A percentile compares a stretch with the other conserved stretches of the same genome.
Evolutionary conservation across 139 green algal genomes (phyloP).

Genomic region (Raphidocelis subcapitata): DNA sequence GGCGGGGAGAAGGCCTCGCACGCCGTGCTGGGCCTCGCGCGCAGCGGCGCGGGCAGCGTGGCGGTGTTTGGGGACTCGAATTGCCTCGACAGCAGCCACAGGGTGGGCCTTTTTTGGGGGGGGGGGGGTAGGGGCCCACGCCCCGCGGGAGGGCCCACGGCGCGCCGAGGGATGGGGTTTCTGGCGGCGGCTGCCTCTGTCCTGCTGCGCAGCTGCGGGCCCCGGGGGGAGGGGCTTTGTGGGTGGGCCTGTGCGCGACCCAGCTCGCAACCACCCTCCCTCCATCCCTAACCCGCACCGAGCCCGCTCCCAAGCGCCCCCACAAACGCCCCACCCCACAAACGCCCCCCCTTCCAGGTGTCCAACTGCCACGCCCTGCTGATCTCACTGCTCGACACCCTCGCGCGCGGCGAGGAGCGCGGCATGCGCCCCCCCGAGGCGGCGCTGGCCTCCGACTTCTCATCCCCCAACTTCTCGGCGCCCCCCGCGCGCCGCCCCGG

Average conservation of each 20-base stretch:
- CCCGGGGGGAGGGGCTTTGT: no score
- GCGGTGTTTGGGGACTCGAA: slow-evolving; percentile 86
- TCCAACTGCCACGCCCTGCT: slow-evolving; percentile 16
- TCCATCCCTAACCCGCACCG: no score
- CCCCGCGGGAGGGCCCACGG: slow-evolving; percentile 5
- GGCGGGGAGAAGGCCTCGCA: neutral
- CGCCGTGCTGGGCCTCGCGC: slow-evolving; percentile 47
- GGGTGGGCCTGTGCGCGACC: no score
- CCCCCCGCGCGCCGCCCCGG: slow-evolving; percentile 43
- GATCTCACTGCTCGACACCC: slow-evolving; percentile 19
- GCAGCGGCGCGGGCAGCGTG: slow-evolving; percentile 59
- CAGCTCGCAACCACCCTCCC: no score
- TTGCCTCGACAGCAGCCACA: slow-evolving; percentile 92
- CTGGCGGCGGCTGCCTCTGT: no score
- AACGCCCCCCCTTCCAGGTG: neutral
- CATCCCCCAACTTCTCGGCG: slow-evolving; percentile 21
- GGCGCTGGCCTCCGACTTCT: slow-evolving; percentile 13
- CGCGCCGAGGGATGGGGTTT: neutral
- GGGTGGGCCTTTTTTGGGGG: slow-evolving; percentile 38
- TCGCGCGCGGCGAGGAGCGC: slow-evolving; percentile 12
- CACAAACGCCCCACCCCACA: no score
- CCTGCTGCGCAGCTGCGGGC: no score
- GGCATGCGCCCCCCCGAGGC: slow-evolving; percentile 22
- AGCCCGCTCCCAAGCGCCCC: no score
- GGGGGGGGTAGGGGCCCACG: no score